phyloP scores from a whole-genome alignment of 768 basidiomycete species.

The Tulasnella sp. region DNA sequence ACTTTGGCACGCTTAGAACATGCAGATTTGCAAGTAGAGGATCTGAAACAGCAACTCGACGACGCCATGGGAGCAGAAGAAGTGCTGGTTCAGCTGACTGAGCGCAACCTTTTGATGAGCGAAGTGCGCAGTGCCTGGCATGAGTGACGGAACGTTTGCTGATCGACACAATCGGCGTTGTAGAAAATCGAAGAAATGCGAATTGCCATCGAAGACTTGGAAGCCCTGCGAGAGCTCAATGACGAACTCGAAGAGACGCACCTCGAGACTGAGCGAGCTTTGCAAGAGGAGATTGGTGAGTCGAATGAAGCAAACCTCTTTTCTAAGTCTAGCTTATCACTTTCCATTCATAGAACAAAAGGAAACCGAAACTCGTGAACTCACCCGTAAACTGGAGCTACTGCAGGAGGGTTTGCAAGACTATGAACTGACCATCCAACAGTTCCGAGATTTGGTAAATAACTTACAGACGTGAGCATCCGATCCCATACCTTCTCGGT shows the following conservation, averaged over 20 bases:
- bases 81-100: constrained; percentile 91
- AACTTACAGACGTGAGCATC: constrained; percentile 69
- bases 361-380: constrained; percentile 67
- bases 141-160: neutral
- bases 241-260: constrained; percentile 98
- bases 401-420: constrained; percentile 81
- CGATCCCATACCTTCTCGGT: constrained; percentile 28
- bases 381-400: constrained; percentile 56
- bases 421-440: constrained; percentile 78
- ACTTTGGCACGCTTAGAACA: constrained; percentile 76
- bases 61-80: constrained; percentile 95
- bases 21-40: constrained; percentile 88
- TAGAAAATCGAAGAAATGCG: constrained; percentile 99
- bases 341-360: constrained; percentile 39
- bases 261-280: constrained; percentile 82
- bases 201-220: constrained; percentile 91
- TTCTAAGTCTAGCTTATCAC: neutral
- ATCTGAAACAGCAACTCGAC: constrained; percentile 90
- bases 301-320: neutral
- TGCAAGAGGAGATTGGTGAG: constrained; percentile 86
- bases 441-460: constrained; percentile 89
- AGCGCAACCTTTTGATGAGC: constrained; percentile 84
- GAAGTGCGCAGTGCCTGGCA: constrained; percentile 55
- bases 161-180: neutral
- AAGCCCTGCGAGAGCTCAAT: constrained; percentile 90